Evolutionary conservation across 2,329 filamentous ascomycete species (phyloP).

Genomic region (Parafenestella ontariensis): DNA sequence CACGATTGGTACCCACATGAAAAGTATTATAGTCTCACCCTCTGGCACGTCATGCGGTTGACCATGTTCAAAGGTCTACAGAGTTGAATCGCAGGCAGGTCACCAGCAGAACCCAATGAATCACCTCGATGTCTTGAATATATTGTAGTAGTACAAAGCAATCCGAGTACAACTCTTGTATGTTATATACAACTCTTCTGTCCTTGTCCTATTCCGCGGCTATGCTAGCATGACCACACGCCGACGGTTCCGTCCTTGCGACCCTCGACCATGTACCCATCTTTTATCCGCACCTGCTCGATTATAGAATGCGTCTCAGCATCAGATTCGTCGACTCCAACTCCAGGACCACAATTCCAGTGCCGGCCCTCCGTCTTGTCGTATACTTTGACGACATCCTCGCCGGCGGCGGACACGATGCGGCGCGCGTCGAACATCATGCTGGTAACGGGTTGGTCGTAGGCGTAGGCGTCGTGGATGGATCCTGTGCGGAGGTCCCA

Average conservation of each 20-base stretch:
- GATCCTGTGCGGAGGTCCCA: constrained; percentile 98
- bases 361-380: constrained; percentile 95
- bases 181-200: constrained; percentile 11
- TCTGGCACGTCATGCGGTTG: too few relatives aligned
- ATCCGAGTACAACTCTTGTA: background rate
- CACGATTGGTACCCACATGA: too few relatives aligned
- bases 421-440: constrained; percentile 96
- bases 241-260: constrained; percentile 86
- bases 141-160: background rate
- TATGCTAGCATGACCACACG: constrained; percentile 68
- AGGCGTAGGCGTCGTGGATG: constrained; percentile 95
- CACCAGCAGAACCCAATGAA: too few relatives aligned
- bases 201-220: background rate
- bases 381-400: constrained; percentile 96
- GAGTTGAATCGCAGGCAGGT: too few relatives aligned
- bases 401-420: constrained; percentile 88
- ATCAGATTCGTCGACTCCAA: constrained; percentile 69
- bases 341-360: constrained; percentile 93
- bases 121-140: background rate
- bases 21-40: too few relatives aligned
- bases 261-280: constrained; percentile 93
- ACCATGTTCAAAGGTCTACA: too few relatives aligned
- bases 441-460: constrained; percentile 87
- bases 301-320: constrained; percentile 65
- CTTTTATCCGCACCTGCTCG: constrained; percentile 87